Base-by-base conservation (phyloP, 2,329 filamentous ascomycete species). In the Paraconiothyrium sp. region DNA sequence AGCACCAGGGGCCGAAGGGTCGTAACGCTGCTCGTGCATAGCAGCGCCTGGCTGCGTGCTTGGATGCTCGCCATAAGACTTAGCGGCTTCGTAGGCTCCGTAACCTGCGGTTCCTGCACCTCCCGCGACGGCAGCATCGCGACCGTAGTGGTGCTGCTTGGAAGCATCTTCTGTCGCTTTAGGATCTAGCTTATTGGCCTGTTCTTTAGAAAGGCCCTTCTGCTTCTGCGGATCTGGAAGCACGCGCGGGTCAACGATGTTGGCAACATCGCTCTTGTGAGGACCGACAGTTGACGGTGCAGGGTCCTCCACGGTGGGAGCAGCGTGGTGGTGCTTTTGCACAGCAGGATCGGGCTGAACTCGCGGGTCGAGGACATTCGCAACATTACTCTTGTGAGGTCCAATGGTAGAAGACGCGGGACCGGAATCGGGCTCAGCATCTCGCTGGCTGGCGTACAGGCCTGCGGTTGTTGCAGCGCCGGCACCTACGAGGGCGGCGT, bases 301-400 rank as follows among this genome's bases (percentile, higher is more conserved):
- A 10, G 71, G 72, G 55, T 71, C 72, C 34, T 70, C 66, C 8
- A 64, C 20, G 3, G 68, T 71, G 0, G 71, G 57, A 27, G 64
- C 66, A 37, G 71, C 58, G 8, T 67, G 62, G 16, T 68, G 70
- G 35, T 71, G 67, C 49, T 65, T 68, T 30, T 68, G 67, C 7
- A 67, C 43, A 51, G 50, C 57, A 14, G 67, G 67, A n/a, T 70
- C 62, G 20, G 70, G 67, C 32, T 72, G 68, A 16, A 69, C 67
- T 30, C 65, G 54, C 30, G 79, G 78, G 43, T 80, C 79, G 10
- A 80, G 66, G 35, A 67, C 58, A 59, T 78, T 78, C 1, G 71
- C 75, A 13, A 66, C 66, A 41, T 75, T 73, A 57, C 75, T 77
- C 22, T 68, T 65, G 54, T 78, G 75, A 24, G 75, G 73, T 8